These are phyloP conservation scores for Kurtzmaniella quercitrusa DNA, from an alignment of 1,139 yeast genomes.

Conservation along the genomic window DNA sequence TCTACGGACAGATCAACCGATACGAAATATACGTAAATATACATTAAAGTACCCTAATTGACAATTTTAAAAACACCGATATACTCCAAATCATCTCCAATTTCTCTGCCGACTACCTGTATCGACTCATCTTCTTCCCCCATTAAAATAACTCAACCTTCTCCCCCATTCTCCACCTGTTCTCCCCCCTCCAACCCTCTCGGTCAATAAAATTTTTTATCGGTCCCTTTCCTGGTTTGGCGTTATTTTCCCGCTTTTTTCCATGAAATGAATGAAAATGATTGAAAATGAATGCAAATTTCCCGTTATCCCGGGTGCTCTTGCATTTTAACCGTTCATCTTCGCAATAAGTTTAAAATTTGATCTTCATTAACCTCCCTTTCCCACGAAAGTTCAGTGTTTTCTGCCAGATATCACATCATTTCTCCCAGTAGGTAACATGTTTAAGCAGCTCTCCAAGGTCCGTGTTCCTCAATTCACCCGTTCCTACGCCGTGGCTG, in stretches of 20 bases:
- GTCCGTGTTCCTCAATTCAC: constrained; percentile 36
- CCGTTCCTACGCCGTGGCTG: constrained; percentile 43
- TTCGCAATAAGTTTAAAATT: not conserved
- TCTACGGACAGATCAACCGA: too few relatives aligned
- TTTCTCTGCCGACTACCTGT: too few relatives aligned
- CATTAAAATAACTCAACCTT: too few relatives aligned
- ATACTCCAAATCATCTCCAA: too few relatives aligned
- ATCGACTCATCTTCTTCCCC: too few relatives aligned
- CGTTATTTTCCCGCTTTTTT: too few relatives aligned
- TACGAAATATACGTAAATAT: too few relatives aligned
- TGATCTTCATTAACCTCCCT: constrained; percentile 1
- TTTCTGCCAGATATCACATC: not conserved
- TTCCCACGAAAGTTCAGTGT: not conserved
- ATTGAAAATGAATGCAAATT: too few relatives aligned
- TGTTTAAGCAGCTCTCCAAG: constrained; percentile 42
- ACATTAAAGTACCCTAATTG: too few relatives aligned
- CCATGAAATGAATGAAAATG: too few relatives aligned
- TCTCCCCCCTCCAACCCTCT: not conserved
- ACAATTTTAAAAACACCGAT: too few relatives aligned
- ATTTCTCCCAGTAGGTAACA: constrained; percentile 10
- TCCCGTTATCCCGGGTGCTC: not conserved
- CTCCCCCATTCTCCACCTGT: too few relatives aligned
- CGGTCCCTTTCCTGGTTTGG: not conserved
- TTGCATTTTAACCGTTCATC: not conserved
- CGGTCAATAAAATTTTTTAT: not conserved